Evolutionary conservation across 2,329 filamentous ascomycete genomes (phyloP).

Genomic region (Penicillium sp.): DNA sequence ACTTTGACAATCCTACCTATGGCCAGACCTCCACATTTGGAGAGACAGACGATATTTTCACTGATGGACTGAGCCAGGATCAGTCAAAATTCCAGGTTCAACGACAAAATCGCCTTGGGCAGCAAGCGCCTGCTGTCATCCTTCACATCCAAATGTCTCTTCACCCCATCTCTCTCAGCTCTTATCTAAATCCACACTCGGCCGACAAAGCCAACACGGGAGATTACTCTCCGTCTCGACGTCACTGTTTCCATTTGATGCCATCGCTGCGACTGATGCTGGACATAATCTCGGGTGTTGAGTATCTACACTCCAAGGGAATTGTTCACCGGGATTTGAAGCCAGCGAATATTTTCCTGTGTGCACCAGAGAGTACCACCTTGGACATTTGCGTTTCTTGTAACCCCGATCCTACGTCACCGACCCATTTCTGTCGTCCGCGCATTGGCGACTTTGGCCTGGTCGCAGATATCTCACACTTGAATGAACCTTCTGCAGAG

Average conservation of each 20-base stretch:
- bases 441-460: conserved; percentile 73
- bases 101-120: conserved; percentile 30
- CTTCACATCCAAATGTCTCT: conserved; percentile 73
- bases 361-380: conserved; percentile 56
- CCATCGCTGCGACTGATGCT: conserved; percentile 64
- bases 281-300: conserved; percentile 66
- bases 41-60: conserved; percentile 49
- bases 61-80: conserved; percentile 48
- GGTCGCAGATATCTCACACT: conserved; percentile 60
- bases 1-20: conserved; percentile 40
- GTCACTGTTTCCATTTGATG: conserved; percentile 68
- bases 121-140: conserved; percentile 51
- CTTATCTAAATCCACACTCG: conserved; percentile 58
- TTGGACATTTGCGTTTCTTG: conserved; percentile 57
- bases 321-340: conserved; percentile 73
- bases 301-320: conserved; percentile 66
- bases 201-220: conserved; percentile 26
- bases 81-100: conserved; percentile 42
- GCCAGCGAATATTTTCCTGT: conserved; percentile 71
- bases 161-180: conserved; percentile 66
- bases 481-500: conserved; percentile 38
- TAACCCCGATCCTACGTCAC: conserved; percentile 31
- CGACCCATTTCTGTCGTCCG: conserved; percentile 57
- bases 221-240: conserved; percentile 34
- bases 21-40: conserved; percentile 45